A percentile compares a stretch with the other conserved stretches of the same genome.
phyloP scores from a whole-genome alignment of 306 rosid species.

The Vigna nakashimae region DNA sequence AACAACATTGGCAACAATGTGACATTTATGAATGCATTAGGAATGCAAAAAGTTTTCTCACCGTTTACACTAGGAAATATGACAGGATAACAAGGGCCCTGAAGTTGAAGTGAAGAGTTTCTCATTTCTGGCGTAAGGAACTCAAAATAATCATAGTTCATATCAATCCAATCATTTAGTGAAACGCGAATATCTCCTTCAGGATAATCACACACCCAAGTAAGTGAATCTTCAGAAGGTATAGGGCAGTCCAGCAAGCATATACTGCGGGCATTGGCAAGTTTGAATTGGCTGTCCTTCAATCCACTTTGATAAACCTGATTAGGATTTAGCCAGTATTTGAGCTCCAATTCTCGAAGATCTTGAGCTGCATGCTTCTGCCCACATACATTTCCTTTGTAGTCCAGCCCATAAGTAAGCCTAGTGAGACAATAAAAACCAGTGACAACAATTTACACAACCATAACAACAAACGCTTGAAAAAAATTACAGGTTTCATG shows the following conservation, averaged over 20 bases:
- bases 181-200: conserved; percentile 83
- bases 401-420: conserved; percentile 97
- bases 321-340: conserved; percentile 91
- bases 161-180: conserved; percentile 80
- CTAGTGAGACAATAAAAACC: conserved; percentile 54
- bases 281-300: conserved; percentile 70
- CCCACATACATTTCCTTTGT: conserved; percentile 97
- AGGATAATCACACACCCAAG: conserved; percentile 98
- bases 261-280: conserved; percentile 78
- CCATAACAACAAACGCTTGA: conserved; percentile 17
- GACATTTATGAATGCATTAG: conserved; percentile 14
- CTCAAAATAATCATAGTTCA: conserved; percentile 87
- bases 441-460: conserved; percentile 38
- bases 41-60: conserved; percentile 47
- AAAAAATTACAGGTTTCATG: conserved; percentile 5
- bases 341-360: conserved; percentile 83
- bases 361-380: conserved; percentile 69
- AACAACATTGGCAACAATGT: too few relatives aligned
- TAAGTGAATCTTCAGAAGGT: conserved; percentile 83
- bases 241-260: conserved; percentile 90
- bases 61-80: conserved; percentile 97
- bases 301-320: conserved; percentile 92
- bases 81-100: conserved; percentile 99
- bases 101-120: conserved; percentile 93
- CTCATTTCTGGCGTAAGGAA: conserved; percentile 95